Base-by-base conservation (phyloP, 75 land plant species). In the Selaginella tamariscina region DNA sequence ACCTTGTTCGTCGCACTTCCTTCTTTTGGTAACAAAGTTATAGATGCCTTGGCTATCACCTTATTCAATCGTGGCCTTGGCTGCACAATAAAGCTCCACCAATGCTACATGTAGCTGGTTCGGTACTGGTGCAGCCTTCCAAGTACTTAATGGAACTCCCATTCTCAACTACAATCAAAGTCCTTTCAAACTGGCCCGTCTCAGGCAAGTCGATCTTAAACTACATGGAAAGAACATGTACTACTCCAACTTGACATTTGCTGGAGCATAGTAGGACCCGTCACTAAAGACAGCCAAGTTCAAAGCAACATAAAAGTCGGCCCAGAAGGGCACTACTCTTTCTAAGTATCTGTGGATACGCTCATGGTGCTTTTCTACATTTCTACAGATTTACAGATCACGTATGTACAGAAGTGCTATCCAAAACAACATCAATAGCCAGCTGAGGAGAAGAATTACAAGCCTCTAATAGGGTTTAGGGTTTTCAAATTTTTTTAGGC, bases 41-140 rank as follows among this genome's bases (percentile, higher is more conserved):
- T 59, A 59, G 23, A 59, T 59, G 18, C 62, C 62, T 8, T 21
- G n/a, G 26, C 62, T n/a, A 23, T 2, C 26, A 27, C 24, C 23
- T 23, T 59, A 59, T 2, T 59, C 26, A n/a, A 59, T 59, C 62
- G 8, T 26, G 2, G 62, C 62, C 18, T 26, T 26, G 9, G 9
- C n/a, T 9, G 62, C 62, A n/a, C 62, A 59, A n/a, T 59, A 59
- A n/a, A 59, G 62, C 62, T 59, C 62, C 62, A 59, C 62, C 18
- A 59, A 8, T 8, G 26, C 62, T 2, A 23, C 62, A 39, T 39
- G 49, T 5, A 59, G 21, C 62, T 23, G 21, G 26, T 21, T 21
- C 8, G 21, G 62, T 21, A 5, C n/a, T 21, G 8, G 62, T 59
- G 26, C 62, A 59, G 26, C 62, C 62, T n/a, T 59, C 62, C 18